Percentiles rank a stretch among this genome's conserved stretches.
Evolutionary conservation across 768 basidiomycete species (phyloP).

Genomic region (Neoboletus subvelutipes): DNA sequence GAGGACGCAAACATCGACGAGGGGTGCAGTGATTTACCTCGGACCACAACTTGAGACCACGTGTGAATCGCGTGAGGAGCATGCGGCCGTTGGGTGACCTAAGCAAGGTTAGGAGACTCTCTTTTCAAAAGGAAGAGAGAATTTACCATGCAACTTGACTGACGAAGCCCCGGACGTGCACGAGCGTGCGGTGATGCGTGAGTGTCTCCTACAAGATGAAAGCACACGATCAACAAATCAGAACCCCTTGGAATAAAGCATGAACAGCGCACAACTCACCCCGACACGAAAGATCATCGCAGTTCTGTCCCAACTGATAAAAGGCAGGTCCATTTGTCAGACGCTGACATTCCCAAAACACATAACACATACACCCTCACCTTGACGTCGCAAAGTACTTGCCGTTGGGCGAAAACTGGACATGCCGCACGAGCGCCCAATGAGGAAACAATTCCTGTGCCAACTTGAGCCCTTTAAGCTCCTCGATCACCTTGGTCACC

Average conservation of each 20-base stretch:
- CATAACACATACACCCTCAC: slow-evolving; percentile 19
- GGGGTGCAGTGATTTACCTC: slow-evolving; percentile 30
- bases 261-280: slow-evolving; percentile 25
- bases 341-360: not conserved
- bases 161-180: slow-evolving; percentile 51
- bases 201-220: slow-evolving; percentile 37
- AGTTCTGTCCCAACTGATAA: slow-evolving; percentile 47
- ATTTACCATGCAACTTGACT: slow-evolving; percentile 52
- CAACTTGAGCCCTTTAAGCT: slow-evolving; percentile 38
- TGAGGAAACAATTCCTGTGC: slow-evolving; percentile 43
- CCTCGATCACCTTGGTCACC: slow-evolving; percentile 39
- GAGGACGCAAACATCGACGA: not conserved
- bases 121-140: not conserved
- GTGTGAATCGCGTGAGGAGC: slow-evolving; percentile 47
- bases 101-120: not conserved
- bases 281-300: slow-evolving; percentile 48
- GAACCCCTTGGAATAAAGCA: not conserved
- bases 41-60: slow-evolving; percentile 52
- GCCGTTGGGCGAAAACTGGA: slow-evolving; percentile 58
- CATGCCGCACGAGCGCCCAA: slow-evolving; percentile 49
- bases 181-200: slow-evolving; percentile 43
- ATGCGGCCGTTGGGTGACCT: slow-evolving; percentile 49
- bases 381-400: slow-evolving; percentile 55
- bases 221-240: not conserved
- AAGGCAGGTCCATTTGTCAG: not conserved